Evolutionary conservation across 2,329 filamentous ascomycete species (phyloP), one percentile per base, ranked within the genome.

Genomic region (Colletotrichum abscissum): DNA sequence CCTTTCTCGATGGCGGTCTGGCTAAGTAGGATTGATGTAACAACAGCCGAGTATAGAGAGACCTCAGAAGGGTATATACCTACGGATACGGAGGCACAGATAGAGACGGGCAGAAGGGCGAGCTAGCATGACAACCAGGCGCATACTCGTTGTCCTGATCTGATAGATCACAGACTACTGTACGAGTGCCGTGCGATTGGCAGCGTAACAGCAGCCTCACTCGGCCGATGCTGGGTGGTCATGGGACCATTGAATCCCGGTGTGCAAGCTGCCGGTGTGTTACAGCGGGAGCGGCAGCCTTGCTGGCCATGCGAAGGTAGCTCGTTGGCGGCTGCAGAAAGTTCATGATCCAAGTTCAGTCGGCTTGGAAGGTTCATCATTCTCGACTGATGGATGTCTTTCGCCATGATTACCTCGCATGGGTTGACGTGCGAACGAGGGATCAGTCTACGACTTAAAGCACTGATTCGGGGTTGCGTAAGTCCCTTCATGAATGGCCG

Each of bases 181-280:
- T 9, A 67, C 35, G 33, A 66, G 26, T 62, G 67, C 67, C 49
- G 57, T 71, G 66, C 55, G 63, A 69, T 38, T 54, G 56, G 19
- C 42, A 49, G 42, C 8, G 8, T 49, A 49, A 49, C 55, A 52
- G 49, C 67, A 65, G 67, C 55, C 55, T 71, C 59, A n/a, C 49
- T 62, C 67, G 49, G 35, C 56, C 35, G 62, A 55, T 66, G 52
- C 30, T 24, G 26, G 19, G 55, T 55, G 62, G 71, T 71, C 71
- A 73, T 73, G 71, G 58, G 67, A 57, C 67, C 67, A 66, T 57
- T 64, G 56, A 28, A 46, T 54, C 56, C 28, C 55, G 60, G 28
- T 58, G 62, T 71, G 67, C 42, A 49, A 59, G 60, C 33, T 71
- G 67, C 62, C 35, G 24, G 30, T 46, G 33, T 46, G 30, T 38